Evolutionary conservation across 768 basidiomycete genomes (phyloP).

Genomic region (Leccinellum rugosiceps): DNA sequence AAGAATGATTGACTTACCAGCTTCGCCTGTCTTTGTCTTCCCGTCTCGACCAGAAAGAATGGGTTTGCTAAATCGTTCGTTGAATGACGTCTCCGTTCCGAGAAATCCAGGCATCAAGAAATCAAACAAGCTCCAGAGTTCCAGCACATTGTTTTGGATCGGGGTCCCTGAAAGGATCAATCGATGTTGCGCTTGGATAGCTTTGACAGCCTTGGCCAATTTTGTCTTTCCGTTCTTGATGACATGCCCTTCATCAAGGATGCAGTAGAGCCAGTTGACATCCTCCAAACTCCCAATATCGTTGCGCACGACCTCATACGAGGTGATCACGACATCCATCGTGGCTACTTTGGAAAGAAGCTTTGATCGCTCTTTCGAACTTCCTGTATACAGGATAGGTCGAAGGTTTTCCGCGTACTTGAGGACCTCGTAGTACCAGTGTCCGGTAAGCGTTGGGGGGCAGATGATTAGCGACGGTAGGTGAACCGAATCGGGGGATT

Average conservation of each 20-base stretch:
- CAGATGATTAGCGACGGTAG: conserved; percentile 94
- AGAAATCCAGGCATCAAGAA: conserved; percentile 99
- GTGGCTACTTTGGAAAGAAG: conserved; percentile 61
- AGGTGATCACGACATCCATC: conserved; percentile 92
- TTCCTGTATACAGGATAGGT: conserved; percentile 87
- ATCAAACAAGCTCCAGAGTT: conserved; percentile 98
- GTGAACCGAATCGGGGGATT: conserved; percentile 75
- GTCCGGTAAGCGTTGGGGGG: conserved; percentile 95
- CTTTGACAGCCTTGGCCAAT: conserved; percentile 93
- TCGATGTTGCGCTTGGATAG: conserved; percentile 85
- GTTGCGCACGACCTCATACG: conserved; percentile 96
- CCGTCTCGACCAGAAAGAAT: conserved; percentile 94
- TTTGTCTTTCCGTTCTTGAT: conserved; percentile 99
- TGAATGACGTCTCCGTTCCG: conserved; percentile 93
- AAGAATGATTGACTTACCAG: conserved; percentile 55
- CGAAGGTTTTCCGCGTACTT: conserved; percentile 86
- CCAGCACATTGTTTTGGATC: conserved; percentile 98
- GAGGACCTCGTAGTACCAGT: conserved; percentile 97
- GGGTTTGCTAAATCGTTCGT: conserved; percentile 93
- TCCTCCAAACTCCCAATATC: conserved; percentile 76
- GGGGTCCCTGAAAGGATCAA: conserved; percentile 96
- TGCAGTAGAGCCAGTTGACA: conserved; percentile 90
- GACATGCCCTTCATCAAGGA: conserved; percentile 96
- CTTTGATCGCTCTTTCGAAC: conserved; percentile 72
- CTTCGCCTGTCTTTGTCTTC: conserved; percentile 92